Base-by-base conservation (phyloP, 805 yeast genomes). In the Starmerella floricola region DNA sequence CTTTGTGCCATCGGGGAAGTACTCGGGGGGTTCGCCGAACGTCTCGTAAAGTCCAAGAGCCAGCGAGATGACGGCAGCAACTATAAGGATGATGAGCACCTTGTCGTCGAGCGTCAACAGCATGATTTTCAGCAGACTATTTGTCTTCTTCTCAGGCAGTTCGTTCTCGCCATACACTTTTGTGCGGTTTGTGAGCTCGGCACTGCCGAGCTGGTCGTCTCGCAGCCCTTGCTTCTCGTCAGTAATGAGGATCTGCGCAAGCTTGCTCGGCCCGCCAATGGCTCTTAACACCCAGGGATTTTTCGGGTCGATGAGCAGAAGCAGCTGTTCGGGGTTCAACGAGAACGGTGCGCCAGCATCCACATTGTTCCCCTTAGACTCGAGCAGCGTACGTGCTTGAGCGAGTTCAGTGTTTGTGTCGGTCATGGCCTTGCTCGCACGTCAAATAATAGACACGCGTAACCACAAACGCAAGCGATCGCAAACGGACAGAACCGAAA, bases 21-120 rank as follows among this genome's bases (percentile, higher is more conserved):
- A 73, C 56, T 74, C 76, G 0, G 83, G 68, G 0, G 79, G 86
- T 50, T 81, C 82, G 32, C 93, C 95, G 64, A 86, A 80, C 2
- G 94, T 78, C 62, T 91, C 94, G 59, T 91, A 91, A 6, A 91
- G 67, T 0, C 98, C 99, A 38, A 91, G 64, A 0, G 94, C 88
- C 38, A 91, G 69, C 0, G 97, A 86, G 3, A 91, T 74, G 2
- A 85, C 64, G 2, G 98, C 98, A 0, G 96, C 96, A 2, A 82
- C 69, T 2, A 83, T 67, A 53, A 91, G 69, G 50, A 93, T 65
- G 42, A 91, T 78, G 60, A 93, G 69, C 17, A 91, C 93, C 61
- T 86, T 84, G 61, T 91, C 99, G 45, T 87, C 78, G 64, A 91
- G 64, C 3, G 96, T 95, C 53, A 81, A 83, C 66, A 72, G 75